Evolutionary conservation across 1,284 basidiomycete species (phyloP).

Genomic region (Mycena sp.): DNA sequence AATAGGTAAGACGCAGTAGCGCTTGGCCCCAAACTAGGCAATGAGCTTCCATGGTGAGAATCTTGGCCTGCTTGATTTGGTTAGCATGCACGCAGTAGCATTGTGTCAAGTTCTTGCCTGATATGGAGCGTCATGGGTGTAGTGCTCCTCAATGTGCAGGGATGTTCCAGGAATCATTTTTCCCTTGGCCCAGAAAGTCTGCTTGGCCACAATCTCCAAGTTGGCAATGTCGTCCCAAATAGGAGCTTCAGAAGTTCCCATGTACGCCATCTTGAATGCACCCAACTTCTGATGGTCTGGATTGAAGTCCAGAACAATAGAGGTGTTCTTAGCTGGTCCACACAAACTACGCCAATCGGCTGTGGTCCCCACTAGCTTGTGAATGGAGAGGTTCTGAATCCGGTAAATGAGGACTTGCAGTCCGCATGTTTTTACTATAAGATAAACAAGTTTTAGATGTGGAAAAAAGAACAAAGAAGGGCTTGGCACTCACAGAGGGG

Average conservation of each 20-base stretch:
- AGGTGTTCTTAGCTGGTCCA: background rate
- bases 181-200: background rate
- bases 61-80: background rate
- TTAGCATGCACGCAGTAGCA: background rate
- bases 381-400: too few relatives aligned
- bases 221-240: conserved; percentile 1
- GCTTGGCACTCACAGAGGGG: background rate
- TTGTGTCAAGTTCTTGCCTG: background rate
- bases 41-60: conserved; percentile 13
- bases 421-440: background rate
- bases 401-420: background rate
- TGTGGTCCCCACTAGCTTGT: background rate
- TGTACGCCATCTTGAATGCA: conserved; percentile 17
- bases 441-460: background rate
- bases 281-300: conserved; percentile 3
- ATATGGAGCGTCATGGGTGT: background rate
- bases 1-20: conserved; percentile 15
- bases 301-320: background rate
- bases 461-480: background rate
- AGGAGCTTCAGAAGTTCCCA: conserved; percentile 1
- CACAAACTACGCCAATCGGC: background rate
- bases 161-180: background rate
- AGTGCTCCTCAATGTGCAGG: background rate
- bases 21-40: conserved; percentile 13
- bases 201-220: background rate